These are phyloP conservation scores for Madurella fahalii DNA, from an alignment of 2,329 filamentous ascomycete species.

Conservation along the genomic window DNA sequence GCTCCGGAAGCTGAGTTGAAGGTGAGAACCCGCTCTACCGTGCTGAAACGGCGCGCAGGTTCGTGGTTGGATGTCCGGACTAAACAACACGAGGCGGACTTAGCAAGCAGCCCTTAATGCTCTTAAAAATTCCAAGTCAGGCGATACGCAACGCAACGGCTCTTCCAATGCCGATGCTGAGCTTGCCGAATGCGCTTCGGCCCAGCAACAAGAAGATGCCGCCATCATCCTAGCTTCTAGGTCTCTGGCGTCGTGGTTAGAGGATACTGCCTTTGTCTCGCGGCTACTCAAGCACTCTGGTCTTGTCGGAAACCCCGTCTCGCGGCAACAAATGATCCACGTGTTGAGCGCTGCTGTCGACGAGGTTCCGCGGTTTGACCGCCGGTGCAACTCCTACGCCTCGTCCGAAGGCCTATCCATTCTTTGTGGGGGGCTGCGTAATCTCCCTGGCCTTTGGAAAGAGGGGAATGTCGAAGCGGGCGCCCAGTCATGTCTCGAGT, in stretches of 20 bases:
- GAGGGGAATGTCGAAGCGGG: background rate
- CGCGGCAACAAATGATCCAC: conserved; percentile 30
- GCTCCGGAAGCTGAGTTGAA: conserved; percentile 2
- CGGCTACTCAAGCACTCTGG: conserved; percentile 26
- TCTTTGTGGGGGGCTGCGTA: conserved; percentile 39
- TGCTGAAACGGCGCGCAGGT: background rate
- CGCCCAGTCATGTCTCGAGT: conserved; percentile 37
- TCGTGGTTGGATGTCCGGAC: background rate
- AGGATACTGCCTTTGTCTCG: conserved; percentile 38
- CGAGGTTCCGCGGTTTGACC: conserved; percentile 39
- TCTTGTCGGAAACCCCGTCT: background rate
- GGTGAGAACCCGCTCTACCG: conserved; percentile 2
- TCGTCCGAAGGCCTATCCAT: conserved; percentile 44
- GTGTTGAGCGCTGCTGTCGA: conserved; percentile 56
- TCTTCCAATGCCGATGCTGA: background rate
- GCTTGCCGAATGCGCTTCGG: too few species aligned
- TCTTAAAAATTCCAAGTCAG: conserved; percentile 3
- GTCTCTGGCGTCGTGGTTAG: conserved; percentile 45
- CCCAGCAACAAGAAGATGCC: conserved; percentile 31
- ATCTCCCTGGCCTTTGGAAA: conserved; percentile 47
- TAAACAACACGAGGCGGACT: background rate
- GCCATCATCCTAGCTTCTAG: conserved; percentile 50
- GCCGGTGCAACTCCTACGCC: conserved; percentile 30
- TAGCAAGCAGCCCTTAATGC: conserved; percentile 12
- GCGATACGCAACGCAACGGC: background rate